Evolutionary conservation across 2,329 filamentous ascomycete species (phyloP).

Genomic region (Fusarium pseudocircinatum): DNA sequence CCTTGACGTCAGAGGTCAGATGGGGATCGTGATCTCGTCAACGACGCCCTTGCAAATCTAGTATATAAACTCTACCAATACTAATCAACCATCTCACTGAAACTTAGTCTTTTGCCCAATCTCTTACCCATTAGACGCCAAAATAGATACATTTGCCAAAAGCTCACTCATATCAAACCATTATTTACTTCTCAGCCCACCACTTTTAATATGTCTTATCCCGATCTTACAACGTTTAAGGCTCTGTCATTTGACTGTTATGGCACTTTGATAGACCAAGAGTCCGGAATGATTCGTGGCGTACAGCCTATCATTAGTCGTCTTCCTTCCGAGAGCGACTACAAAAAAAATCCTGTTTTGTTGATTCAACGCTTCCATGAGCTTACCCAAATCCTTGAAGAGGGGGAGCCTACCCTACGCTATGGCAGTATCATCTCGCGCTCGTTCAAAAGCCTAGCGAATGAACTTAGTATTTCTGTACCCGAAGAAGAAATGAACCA

Average conservation of each 20-base stretch:
- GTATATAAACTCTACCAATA: not conserved
- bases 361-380: not conserved
- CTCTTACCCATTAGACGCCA: accelerated
- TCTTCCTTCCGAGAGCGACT: not conserved
- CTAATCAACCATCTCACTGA: accelerated
- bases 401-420: not conserved
- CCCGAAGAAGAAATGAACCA: not conserved
- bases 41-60: not conserved
- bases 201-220: not conserved
- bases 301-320: not conserved
- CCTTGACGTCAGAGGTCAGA: slow-evolving; percentile 1
- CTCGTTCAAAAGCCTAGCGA: not conserved
- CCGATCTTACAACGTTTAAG: slow-evolving; percentile 1
- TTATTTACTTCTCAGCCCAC: accelerated
- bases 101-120: not conserved
- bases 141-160: accelerated
- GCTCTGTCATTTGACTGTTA: slow-evolving; percentile 12
- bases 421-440: not conserved
- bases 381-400: not conserved
- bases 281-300: slow-evolving; percentile 2
- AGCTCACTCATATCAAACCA: accelerated
- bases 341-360: not conserved
- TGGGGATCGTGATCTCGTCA: not conserved
- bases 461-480: not conserved
- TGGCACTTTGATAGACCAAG: slow-evolving; percentile 14